These are phyloP conservation scores for Eragrostis curvula DNA, from an alignment of 176 grass and related monocot species.

Conservation along the genomic window DNA sequence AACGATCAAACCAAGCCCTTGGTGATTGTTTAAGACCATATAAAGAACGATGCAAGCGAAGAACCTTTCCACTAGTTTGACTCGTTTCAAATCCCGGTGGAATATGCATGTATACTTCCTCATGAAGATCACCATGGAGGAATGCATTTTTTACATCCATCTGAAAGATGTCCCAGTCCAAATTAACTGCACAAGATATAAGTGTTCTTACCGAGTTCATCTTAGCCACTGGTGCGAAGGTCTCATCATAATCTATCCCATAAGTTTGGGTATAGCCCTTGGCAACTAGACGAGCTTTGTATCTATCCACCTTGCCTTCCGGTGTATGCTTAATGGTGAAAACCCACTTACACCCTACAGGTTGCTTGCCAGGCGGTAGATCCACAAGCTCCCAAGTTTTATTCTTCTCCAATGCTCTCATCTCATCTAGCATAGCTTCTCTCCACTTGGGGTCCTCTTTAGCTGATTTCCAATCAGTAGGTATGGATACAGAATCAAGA, in stretches of 20 bases:
- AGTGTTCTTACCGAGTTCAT: not conserved
- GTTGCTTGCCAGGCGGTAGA: not conserved
- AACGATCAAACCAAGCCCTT: not conserved
- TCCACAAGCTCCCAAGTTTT: not conserved
- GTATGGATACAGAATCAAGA: not conserved
- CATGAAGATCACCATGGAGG: conserved; percentile 6
- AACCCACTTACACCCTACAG: not conserved
- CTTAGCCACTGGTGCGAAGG: not conserved
- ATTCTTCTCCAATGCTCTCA: not conserved
- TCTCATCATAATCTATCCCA: conserved; percentile 18
- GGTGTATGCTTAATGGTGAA: not conserved
- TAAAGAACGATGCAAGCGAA: not conserved
- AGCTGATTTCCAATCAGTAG: not conserved
- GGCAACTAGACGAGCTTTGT: not conserved
- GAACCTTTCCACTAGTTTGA: not conserved
- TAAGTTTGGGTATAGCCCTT: conserved; percentile 9
- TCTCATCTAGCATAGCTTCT: not conserved
- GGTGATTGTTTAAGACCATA: conserved; percentile 31
- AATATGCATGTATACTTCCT: conserved; percentile 14
- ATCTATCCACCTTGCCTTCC: conserved; percentile 1
- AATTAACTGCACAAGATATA: not conserved
- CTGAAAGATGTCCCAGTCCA: not conserved
- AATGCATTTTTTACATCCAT: conserved; percentile 33
- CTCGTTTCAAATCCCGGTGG: not conserved
- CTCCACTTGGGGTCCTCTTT: not conserved